A percentile compares a stretch with the other conserved stretches of the same genome.
These are phyloP conservation scores for Ogataea methanolica DNA, from an alignment of 805 yeast genomes.

Conservation along the genomic window DNA sequence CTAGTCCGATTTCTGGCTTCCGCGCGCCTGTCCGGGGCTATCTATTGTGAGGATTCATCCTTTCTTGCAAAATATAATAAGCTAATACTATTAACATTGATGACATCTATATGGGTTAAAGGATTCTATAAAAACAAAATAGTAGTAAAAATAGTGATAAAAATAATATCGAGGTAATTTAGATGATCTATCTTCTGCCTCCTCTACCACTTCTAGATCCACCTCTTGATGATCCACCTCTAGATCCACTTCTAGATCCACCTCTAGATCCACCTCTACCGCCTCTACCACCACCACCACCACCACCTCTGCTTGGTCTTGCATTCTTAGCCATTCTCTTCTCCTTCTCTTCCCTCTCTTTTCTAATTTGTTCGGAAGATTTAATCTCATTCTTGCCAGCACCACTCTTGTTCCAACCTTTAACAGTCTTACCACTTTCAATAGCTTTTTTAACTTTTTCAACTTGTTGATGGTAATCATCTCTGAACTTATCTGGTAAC, in stretches of 20 bases:
- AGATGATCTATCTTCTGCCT: not conserved
- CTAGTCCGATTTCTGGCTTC: no score
- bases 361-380: conserved; percentile 72
- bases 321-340: conserved; percentile 81
- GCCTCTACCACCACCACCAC: not conserved
- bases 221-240: not conserved
- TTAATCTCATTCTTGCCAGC: conserved; percentile 55
- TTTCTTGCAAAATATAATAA: no score
- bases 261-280: conserved; percentile 1
- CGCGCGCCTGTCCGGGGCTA: no score
- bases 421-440: conserved; percentile 67
- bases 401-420: conserved; percentile 52
- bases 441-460: conserved; percentile 76
- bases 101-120: no score
- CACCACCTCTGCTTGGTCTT: conserved; percentile 47
- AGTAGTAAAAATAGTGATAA: no score
- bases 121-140: no score
- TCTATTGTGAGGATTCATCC: no score
- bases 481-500: conserved; percentile 86
- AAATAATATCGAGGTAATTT: no score
- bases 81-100: no score
- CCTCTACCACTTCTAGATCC: conserved; percentile 1
- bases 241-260: not conserved
- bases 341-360: conserved; percentile 64
- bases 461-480: conserved; percentile 78